Base-by-base conservation (phyloP, 371 early-diverging fungal genomes). In the Scutellospora calospora region DNA sequence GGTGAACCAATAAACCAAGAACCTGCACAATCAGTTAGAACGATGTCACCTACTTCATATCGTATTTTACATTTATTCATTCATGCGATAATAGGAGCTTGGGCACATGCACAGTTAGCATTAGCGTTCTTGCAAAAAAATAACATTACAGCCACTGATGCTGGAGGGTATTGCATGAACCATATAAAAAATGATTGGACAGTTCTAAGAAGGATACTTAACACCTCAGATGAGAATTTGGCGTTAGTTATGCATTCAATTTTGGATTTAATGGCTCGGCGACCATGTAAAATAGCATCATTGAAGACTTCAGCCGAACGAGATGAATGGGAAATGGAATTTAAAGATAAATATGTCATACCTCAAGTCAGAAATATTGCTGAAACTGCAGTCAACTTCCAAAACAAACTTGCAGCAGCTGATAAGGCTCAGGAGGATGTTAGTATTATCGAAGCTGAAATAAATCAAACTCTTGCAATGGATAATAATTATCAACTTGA, bases 31-130 rank as follows among this genome's bases (percentile, higher is more conserved):
- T 11, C 29, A 16, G 59, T 68, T 8, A 33, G 81, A 82, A 14
- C 25, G n/a, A 9, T 81, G 18, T 4, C 78, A 4, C 68, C 81
- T 2, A 25, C 25, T 11, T 66, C 81, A 5, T 81, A 81, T 77
- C 75, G 81, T 20, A 77, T 81, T 16, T 69, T 81, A 29, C 81
- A 81, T 68, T 71, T 81, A 65, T 78, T 81, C 33, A 25, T 65
- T 76, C 81, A 81, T 49, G 62, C 16, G 4, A 51, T 81, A 12
- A 73, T 81, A 27, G 81, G 77, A 29, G 49, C 79, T 22, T 79
- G 51, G 25, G 31, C 65, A 22, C 66, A 65, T 55, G 6, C 78
- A 65, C 45, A 77, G 5, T 25, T 31, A 1, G 81, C 65, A 14
- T n/a, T 18, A 62, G 45, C 16, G 3, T 78, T 78, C 14, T 51